phyloP scores from a whole-genome alignment of 1,284 basidiomycete genomes.

The Trichosporon sp. region DNA sequence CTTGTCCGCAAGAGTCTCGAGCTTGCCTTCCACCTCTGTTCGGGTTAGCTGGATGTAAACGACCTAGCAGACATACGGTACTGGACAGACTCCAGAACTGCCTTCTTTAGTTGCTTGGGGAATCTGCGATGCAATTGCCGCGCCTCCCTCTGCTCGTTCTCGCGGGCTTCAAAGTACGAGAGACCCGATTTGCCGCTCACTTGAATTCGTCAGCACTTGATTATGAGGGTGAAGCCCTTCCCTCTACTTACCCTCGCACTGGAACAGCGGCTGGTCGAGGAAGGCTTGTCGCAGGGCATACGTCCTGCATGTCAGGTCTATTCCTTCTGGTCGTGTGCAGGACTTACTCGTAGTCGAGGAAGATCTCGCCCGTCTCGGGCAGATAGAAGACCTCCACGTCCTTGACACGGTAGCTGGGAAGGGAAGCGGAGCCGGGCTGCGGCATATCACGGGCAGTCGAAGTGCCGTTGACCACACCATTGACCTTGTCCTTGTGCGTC shows the following conservation, averaged over 20 bases:
- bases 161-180: constrained; percentile 87
- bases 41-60: not conserved
- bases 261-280: constrained; percentile 67
- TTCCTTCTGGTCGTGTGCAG: not conserved
- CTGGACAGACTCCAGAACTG: constrained; percentile 85
- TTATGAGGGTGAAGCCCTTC: not conserved
- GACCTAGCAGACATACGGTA: constrained; percentile 66
- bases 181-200: constrained; percentile 88
- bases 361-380: constrained; percentile 87
- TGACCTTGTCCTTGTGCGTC: constrained; percentile 9
- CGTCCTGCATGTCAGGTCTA: constrained; percentile 56
- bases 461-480: constrained; percentile 6
- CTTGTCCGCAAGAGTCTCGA: constrained; percentile 89
- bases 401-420: constrained; percentile 24
- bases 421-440: not conserved
- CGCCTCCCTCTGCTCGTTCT: constrained; percentile 84
- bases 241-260: constrained; percentile 40
- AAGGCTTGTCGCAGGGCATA: constrained; percentile 88
- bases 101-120: constrained; percentile 83
- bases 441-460: not conserved
- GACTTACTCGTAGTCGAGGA: constrained; percentile 84
- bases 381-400: constrained; percentile 73
- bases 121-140: constrained; percentile 82
- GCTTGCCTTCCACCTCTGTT: constrained; percentile 85
- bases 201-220: constrained; percentile 16